Conservation (phyloP, 176 grass and related monocot species). For the Chrysopogon serrulatus region DNA sequence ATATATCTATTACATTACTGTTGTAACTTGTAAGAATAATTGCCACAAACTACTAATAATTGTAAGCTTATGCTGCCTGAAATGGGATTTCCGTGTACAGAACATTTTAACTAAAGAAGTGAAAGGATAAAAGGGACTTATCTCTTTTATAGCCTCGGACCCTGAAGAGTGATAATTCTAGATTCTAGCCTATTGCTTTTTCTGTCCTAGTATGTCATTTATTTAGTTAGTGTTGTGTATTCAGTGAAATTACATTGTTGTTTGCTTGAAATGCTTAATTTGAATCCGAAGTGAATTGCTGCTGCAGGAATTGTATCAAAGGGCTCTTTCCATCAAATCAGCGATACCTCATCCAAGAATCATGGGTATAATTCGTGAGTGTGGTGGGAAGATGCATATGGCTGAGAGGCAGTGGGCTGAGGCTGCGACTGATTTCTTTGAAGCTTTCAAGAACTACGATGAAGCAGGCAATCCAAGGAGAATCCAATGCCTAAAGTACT, state of each 20-base stretch:
- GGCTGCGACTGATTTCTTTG: slow-evolving; percentile 98
- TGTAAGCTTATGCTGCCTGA: neutral
- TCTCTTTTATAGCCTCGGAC: slow-evolving; percentile 6
- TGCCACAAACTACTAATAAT: neutral
- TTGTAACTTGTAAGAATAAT: neutral
- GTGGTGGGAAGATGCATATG: slow-evolving; percentile 99
- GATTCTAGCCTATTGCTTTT: neutral
- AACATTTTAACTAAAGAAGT: too few relatives aligned
- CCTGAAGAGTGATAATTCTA: neutral
- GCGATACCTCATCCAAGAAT: slow-evolving; percentile 99
- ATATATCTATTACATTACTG: neutral
- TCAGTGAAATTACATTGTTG: neutral
- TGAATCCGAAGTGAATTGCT: slow-evolving; percentile 11
- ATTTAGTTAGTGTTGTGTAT: neutral
- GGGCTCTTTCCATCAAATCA: slow-evolving; percentile 98
- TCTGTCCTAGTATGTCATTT: neutral
- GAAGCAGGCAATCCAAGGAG: slow-evolving; percentile 93
- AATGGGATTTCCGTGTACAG: too few relatives aligned
- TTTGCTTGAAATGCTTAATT: slow-evolving; percentile 5
- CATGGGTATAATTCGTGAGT: slow-evolving; percentile 99
- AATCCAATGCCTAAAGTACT: slow-evolving; percentile 94
- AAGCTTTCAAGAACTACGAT: slow-evolving; percentile 99
- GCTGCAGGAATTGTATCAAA: slow-evolving; percentile 84
- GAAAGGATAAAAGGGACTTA: neutral
- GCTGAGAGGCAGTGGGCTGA: slow-evolving; percentile 93